Evolutionary conservation across 805 yeast species (phyloP), one percentile per base, ranked within the genome.

Genomic region (Zygoascus biomembranicola): DNA sequence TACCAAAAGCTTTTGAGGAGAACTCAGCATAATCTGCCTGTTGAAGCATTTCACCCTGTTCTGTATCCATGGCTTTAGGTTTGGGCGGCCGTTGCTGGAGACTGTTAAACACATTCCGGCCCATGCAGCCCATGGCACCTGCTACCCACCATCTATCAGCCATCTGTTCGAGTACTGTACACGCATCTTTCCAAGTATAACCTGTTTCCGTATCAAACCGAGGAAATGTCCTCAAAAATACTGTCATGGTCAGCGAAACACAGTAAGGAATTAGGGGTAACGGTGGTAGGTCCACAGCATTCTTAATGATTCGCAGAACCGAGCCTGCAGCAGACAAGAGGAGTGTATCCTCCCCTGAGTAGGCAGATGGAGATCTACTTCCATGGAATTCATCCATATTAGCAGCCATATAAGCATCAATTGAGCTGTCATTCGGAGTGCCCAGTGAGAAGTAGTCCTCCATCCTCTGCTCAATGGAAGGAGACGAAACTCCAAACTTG

Each of bases 71-170:
- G 39, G 13, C 16, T 8, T 50, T 28, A 41, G 14, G 53, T 23
- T 46, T 41, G 54, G 13, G n/a, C 19, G 20, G 47, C 35, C 28
- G 42, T 41, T 57, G 52, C 14, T 57, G 57, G 41, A 62, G 44
- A 31, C 50, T 52, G 18, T 59, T 49, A 47, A 66, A 66, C 19
- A 66, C 66, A 26, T 58, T 59, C 50, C 66, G 51, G 23, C 69
- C 70, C 69, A 66, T 64, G 37, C 60, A 55, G 6, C 67, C 68
- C 70, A 66, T 66, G 5, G 69, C 69, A 18, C 66, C 69, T n/a
- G 69, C 69, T 4, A 66, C 67, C 70, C 70, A 66, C 70, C 70
- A 66, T 11, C 61, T 55, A 31, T 59, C 61, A 1, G 67, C 58
- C 56, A 66, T 55, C 8, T 48, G 53, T 39, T 65, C 66, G 32